Evolutionary conservation across 2,329 filamentous ascomycete genomes (phyloP).

Genomic region (Ophiostoma ulmi): DNA sequence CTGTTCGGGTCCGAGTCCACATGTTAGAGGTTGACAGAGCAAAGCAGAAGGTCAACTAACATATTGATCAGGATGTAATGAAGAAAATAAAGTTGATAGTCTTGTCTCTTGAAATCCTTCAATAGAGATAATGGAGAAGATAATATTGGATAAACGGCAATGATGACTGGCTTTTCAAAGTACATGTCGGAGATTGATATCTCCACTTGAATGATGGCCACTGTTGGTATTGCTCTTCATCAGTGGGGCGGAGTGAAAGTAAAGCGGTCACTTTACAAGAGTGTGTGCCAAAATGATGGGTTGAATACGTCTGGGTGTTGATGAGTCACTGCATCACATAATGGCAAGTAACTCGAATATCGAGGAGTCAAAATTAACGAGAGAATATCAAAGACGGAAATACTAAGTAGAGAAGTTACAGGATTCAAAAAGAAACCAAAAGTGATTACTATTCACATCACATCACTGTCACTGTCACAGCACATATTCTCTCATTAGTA

Average conservation of each 20-base stretch:
- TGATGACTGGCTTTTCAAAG: neutral
- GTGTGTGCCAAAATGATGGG: neutral
- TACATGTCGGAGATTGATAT: slow-evolving; percentile 13
- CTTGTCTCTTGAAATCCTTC: neutral
- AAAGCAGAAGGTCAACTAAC: neutral
- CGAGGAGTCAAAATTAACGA: neutral
- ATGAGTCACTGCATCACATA: neutral
- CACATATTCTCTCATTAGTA: neutral
- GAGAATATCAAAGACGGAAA: neutral
- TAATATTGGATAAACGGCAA: neutral
- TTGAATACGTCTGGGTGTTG: neutral
- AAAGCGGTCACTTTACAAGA: neutral
- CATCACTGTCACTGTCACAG: neutral
- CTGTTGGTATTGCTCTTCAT: neutral
- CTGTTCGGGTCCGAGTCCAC: neutral
- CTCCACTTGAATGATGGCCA: neutral
- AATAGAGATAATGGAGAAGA: neutral
- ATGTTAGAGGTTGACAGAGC: neutral
- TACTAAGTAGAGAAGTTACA: neutral
- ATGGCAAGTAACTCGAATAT: neutral
- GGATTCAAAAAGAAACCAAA: neutral
- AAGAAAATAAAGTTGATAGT: neutral
- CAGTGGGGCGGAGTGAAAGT: neutral
- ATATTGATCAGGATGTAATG: neutral
- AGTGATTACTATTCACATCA: neutral